These are phyloP conservation scores for Skeletonema potamos DNA, from an alignment of 108 stramenopile species.

Conservation along the genomic window DNA sequence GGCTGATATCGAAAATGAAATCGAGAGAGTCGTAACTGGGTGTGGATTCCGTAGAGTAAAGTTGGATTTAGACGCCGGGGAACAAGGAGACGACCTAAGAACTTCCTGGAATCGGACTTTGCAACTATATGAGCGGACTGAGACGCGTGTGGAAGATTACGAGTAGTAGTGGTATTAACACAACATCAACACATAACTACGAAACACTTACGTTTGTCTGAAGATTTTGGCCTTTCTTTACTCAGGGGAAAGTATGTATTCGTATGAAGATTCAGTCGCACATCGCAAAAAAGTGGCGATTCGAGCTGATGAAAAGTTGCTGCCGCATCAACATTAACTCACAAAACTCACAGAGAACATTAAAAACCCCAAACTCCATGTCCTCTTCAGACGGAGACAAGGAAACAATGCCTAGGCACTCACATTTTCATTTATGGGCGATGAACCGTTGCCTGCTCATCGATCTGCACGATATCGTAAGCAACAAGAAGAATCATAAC, in stretches of 20 bases:
- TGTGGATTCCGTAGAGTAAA: constrained; percentile 40
- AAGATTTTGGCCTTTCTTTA: background rate
- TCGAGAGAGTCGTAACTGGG: constrained; percentile 31
- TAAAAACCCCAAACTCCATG: background rate
- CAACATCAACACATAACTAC: no score
- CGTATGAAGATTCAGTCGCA: no score
- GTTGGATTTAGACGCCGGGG: background rate
- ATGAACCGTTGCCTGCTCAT: background rate
- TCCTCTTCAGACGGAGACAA: background rate
- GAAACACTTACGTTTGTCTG: no score
- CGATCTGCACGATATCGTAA: background rate
- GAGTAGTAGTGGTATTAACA: no score
- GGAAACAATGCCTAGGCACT: background rate
- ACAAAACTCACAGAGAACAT: background rate
- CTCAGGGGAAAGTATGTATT: background rate
- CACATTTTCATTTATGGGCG: background rate
- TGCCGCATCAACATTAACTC: no score
- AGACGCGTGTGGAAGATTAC: background rate
- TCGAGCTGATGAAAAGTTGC: no score
- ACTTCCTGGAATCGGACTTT: constrained; percentile 42
- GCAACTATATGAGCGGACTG: constrained; percentile 30
- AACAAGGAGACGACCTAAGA: background rate
- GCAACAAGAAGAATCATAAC: background rate
- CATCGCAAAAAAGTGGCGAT: background rate
- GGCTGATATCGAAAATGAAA: constrained; percentile 46